Evolutionary conservation across 805 yeast species (phyloP).

Genomic region (Lachancea sp.): DNA sequence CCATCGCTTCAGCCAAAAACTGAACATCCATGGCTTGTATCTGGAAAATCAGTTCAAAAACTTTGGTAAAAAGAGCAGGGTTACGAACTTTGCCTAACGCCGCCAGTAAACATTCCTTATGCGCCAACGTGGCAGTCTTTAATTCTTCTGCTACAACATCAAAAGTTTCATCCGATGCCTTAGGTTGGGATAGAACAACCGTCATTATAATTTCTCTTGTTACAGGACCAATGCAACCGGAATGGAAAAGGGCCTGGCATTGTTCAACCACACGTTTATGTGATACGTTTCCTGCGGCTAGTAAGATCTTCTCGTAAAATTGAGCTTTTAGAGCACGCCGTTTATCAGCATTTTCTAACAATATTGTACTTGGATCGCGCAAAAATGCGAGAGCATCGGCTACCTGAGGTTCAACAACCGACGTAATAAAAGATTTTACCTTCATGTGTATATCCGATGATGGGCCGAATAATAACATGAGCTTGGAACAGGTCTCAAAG

Average conservation of each 20-base stretch:
- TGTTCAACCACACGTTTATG: conserved; percentile 10
- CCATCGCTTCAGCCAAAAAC: conserved; percentile 41
- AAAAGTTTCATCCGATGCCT: conserved; percentile 31
- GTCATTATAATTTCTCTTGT: conserved; percentile 36
- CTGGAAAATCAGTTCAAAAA: conserved; percentile 36
- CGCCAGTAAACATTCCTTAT: conserved; percentile 45
- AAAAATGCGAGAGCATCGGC: conserved; percentile 36
- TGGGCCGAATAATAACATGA: conserved; percentile 9
- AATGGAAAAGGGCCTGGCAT: conserved; percentile 7
- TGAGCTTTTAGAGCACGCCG: conserved; percentile 26
- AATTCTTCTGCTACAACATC: conserved; percentile 37
- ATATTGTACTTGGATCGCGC: conserved; percentile 20
- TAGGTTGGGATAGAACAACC: conserved; percentile 37
- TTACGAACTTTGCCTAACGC: conserved; percentile 44
- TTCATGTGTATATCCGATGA: conserved; percentile 22
- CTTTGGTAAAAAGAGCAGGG: conserved; percentile 31
- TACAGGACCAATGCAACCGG: conserved; percentile 10
- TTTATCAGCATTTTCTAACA: conserved; percentile 26
- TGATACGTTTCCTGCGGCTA: conserved; percentile 12
- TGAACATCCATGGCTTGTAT: conserved; percentile 49
- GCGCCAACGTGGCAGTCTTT: conserved; percentile 41
- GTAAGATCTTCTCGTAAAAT: conserved; percentile 24
- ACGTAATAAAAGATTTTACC: conserved; percentile 14
- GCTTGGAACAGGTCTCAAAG: conserved; percentile 15
- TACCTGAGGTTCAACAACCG: conserved; percentile 46